Conservation (phyloP, 768 basidiomycete species). For the Lentinula sp. region DNA sequence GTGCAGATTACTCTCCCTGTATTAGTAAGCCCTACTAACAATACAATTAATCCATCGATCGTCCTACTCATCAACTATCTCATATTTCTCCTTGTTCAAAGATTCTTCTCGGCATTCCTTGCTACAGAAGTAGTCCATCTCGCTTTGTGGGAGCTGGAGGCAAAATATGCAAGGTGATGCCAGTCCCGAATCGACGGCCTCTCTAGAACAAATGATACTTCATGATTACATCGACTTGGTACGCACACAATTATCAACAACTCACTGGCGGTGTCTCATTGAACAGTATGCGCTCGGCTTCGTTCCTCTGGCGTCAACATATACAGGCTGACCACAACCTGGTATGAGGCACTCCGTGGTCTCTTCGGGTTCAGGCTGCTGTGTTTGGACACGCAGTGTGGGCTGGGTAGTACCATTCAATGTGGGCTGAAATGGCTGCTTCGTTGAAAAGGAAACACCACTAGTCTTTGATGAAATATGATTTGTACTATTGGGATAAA, state of each 20-base stretch:
- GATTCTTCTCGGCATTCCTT: conserved; percentile 54
- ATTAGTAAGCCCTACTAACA: too few species aligned
- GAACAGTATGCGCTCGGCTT: conserved; percentile 55
- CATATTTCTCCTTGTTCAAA: conserved; percentile 35
- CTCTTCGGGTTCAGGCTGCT: conserved; percentile 22
- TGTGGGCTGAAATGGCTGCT: not conserved
- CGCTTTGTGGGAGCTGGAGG: conserved; percentile 50
- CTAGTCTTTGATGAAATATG: not conserved
- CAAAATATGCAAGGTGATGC: conserved; percentile 61
- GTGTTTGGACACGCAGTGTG: not conserved
- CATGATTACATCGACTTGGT: conserved; percentile 1
- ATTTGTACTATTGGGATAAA: not conserved
- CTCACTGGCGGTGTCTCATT: conserved; percentile 56
- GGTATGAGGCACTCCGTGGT: conserved; percentile 45
- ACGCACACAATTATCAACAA: conserved; percentile 6
- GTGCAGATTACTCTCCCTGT: too few species aligned
- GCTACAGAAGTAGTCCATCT: conserved; percentile 58
- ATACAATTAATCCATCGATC: not conserved
- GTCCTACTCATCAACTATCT: not conserved
- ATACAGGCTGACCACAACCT: conserved; percentile 50
- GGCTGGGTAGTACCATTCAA: not conserved
- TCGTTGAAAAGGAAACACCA: not conserved
- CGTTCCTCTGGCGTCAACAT: conserved; percentile 46
- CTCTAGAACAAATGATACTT: conserved; percentile 29
- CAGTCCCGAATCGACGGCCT: conserved; percentile 49